These are phyloP conservation scores for Plantago ovata DNA, from an alignment of 257 asterid species.

Conservation along the genomic window DNA sequence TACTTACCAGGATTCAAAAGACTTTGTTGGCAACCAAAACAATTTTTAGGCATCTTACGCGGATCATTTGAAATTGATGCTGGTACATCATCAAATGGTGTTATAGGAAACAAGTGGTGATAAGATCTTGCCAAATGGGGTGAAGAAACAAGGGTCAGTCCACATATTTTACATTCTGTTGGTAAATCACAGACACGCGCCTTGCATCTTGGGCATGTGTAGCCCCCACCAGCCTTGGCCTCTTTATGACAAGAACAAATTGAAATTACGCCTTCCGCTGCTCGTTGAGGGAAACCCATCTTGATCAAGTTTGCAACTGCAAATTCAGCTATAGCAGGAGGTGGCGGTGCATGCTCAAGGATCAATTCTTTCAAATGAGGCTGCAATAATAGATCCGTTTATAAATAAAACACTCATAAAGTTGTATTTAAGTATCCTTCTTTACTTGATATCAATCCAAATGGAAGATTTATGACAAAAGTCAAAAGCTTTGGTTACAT, in stretches of 20 bases:
- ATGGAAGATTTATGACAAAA: background rate
- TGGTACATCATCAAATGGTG: constrained; percentile 78
- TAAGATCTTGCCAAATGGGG: constrained; percentile 98
- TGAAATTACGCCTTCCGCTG: constrained; percentile 87
- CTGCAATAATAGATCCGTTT: constrained; percentile 39
- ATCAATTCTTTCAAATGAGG: constrained; percentile 77
- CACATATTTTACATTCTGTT: constrained; percentile 83
- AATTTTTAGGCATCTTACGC: constrained; percentile 40
- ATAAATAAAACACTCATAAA: constrained; percentile 4
- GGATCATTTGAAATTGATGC: constrained; percentile 42
- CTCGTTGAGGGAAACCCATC: constrained; percentile 99
- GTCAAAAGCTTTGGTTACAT: no score
- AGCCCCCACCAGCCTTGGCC: constrained; percentile 90
- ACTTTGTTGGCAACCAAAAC: constrained; percentile 88
- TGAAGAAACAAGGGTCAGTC: constrained; percentile 92
- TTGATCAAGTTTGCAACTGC: constrained; percentile 86
- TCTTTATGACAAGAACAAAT: constrained; percentile 95
- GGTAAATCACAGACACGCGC: constrained; percentile 93
- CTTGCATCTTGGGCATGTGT: constrained; percentile 98
- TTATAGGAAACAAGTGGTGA: constrained; percentile 94
- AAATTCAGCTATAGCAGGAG: constrained; percentile 98
- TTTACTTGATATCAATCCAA: constrained; percentile 2
- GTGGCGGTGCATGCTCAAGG: constrained; percentile 94
- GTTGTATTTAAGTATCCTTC: constrained; percentile 10
- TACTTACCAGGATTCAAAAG: constrained; percentile 68